Conservation (phyloP, 2,329 filamentous ascomycete species). For the Microdochium bolleyi region DNA sequence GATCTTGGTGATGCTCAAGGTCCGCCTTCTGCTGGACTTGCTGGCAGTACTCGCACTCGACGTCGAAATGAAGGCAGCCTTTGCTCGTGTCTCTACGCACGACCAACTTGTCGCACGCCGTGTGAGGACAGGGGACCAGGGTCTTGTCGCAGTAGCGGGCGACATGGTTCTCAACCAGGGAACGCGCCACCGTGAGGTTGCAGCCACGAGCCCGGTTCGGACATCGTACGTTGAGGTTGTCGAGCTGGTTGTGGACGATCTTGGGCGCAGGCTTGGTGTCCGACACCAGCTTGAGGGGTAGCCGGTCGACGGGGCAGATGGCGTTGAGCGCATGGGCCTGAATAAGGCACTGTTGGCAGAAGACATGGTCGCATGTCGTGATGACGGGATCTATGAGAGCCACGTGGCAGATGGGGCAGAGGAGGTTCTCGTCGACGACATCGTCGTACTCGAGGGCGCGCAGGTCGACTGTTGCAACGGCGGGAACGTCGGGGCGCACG, state of each 20-base stretch:
- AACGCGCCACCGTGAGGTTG: constrained; percentile 38
- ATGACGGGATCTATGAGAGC: constrained; percentile 53
- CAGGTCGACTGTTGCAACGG: constrained; percentile 27
- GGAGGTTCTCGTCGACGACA: constrained; percentile 34
- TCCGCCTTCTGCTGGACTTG: constrained; percentile 36
- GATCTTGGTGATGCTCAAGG: constrained; percentile 33
- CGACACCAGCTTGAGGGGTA: constrained; percentile 22
- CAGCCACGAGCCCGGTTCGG: constrained; percentile 46
- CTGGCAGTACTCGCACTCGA: constrained; percentile 47
- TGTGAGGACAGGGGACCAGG: constrained; percentile 46
- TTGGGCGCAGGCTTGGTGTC: constrained; percentile 25
- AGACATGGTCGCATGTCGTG: constrained; percentile 57
- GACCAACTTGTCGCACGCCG: constrained; percentile 42
- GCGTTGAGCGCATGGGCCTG: constrained; percentile 31
- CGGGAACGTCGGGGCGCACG: constrained; percentile 6
- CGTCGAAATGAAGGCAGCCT: constrained; percentile 45
- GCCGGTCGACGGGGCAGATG: constrained; percentile 53
- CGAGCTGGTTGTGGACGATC: constrained; percentile 53
- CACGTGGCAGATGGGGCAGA: constrained; percentile 51
- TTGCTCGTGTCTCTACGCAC: constrained; percentile 40
- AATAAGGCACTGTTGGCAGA: constrained; percentile 50
- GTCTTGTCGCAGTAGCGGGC: constrained; percentile 48
- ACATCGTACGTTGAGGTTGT: constrained; percentile 50
- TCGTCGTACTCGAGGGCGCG: constrained; percentile 34
- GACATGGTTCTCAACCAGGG: constrained; percentile 47